Base-by-base conservation (phyloP, 192 early-diverging fungal species). In the Mortierella alpina region DNA sequence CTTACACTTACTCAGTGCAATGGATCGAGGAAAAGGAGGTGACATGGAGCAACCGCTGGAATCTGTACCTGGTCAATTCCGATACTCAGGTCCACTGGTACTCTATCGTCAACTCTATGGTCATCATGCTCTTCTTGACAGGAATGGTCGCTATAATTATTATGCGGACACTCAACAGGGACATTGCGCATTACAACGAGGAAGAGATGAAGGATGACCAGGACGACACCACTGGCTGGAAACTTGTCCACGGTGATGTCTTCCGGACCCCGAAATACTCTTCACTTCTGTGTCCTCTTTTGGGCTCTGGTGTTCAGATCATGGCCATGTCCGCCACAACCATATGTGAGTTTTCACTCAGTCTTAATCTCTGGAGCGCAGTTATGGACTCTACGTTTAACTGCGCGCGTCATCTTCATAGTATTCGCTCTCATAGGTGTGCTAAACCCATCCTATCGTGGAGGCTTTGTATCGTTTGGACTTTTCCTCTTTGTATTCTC, bases 191-290 rank as follows among this genome's bases (percentile, higher is more conserved):
- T 39, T 70, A 85, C 46, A 87, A 78, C 51, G 86, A 86, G 46
- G 79, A 82, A 47, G 84, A 86, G 13, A 76, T 83, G 72, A 84
- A 84, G 68, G 92, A 91, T 10, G 92, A 91, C 6, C 87, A 90
- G 31, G 92, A 93, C 51, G 92, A 95, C 31, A 86, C 85, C 11
- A 62, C 84, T n/a, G 92, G 93, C 8, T 95, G 93, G 93, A 92
- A 92, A 64, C 82, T 95, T 42, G 82, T 95, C 44, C 91, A 93
- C 41, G 90, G 90, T n/a, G 93, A 95, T 80, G 92, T 95, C 5
- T 95, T 95, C 72, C 81, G 93, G 20, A 81, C 91, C 8, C 93
- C 93, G 0, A 75, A 71, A 40, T 87, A 86, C 49, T 88, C 89
- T 55, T 90, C 90, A 0, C 72, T 92, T 22, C 80, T 95, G 68